Percentiles rank a stretch among this genome's conserved stretches.
Evolutionary conservation across 768 basidiomycete species (phyloP).

Genomic region (Mycena galopus): DNA sequence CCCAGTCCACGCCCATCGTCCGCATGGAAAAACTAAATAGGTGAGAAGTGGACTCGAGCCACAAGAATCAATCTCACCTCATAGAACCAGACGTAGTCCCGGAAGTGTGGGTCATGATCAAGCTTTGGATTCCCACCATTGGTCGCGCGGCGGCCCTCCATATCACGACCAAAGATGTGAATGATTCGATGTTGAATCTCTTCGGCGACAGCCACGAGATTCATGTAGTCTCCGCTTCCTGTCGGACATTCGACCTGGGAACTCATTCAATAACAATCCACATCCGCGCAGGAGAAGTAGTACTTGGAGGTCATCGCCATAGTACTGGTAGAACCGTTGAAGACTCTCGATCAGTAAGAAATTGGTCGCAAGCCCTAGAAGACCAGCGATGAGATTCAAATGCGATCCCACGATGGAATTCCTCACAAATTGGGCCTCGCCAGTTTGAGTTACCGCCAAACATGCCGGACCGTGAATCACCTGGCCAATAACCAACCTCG

Average conservation of each 20-base stretch:
- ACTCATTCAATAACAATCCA: background rate
- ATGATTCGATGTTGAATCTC: slow-evolving; percentile 99
- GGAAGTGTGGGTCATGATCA: slow-evolving; percentile 94
- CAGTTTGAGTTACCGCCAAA: slow-evolving; percentile 99
- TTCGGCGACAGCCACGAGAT: slow-evolving; percentile 92
- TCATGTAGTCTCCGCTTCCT: slow-evolving; percentile 98
- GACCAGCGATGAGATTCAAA: slow-evolving; percentile 8
- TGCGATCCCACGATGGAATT: background rate
- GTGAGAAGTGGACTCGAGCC: background rate
- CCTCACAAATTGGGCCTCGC: slow-evolving; percentile 90
- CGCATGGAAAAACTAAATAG: slow-evolving; percentile 89
- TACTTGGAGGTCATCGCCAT: slow-evolving; percentile 89
- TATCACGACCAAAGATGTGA: slow-evolving; percentile 96
- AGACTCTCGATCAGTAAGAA: slow-evolving; percentile 96
- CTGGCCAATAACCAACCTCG: slow-evolving; percentile 97
- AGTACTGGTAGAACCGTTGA: slow-evolving; percentile 98
- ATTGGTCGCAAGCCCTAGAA: slow-evolving; percentile 93
- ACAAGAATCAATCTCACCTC: slow-evolving; percentile 66
- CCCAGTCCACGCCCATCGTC: slow-evolving; percentile 94
- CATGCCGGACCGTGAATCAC: slow-evolving; percentile 97
- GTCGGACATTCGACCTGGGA: slow-evolving; percentile 92
- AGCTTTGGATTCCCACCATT: slow-evolving; percentile 92
- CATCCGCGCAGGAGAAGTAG: background rate
- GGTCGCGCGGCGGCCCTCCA: slow-evolving; percentile 86
- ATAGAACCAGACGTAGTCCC: slow-evolving; percentile 97